phyloP scores from a whole-genome alignment of 345 rosid species.

The Turnera subulata region DNA sequence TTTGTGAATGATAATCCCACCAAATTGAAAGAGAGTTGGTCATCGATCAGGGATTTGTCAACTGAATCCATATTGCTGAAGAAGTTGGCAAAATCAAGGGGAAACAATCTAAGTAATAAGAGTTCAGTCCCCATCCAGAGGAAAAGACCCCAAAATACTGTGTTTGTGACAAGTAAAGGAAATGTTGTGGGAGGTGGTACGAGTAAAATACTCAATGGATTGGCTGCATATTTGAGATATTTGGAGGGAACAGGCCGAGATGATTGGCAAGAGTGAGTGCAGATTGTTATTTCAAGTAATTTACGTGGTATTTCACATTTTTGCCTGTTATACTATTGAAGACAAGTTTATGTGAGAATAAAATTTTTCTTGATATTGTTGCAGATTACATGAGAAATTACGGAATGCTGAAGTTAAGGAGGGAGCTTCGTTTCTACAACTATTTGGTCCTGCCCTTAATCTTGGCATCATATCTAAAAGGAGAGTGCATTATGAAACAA shows the following conservation, averaged over 20 bases:
- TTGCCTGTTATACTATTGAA: too few relatives aligned
- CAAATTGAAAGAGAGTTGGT: slow-evolving; percentile 44
- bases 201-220: slow-evolving; percentile 47
- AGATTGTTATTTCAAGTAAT: slow-evolving; percentile 8
- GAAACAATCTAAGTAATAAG: slow-evolving; percentile 16
- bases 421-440: slow-evolving; percentile 72
- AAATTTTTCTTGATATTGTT: slow-evolving; percentile 16
- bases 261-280: slow-evolving; percentile 90
- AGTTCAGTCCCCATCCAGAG: slow-evolving; percentile 14
- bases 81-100: slow-evolving; percentile 27
- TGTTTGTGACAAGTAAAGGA: slow-evolving; percentile 49
- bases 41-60: slow-evolving; percentile 41
- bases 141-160: slow-evolving; percentile 48
- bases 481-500: slow-evolving; percentile 65
- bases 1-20: slow-evolving; percentile 38
- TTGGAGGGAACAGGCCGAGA: slow-evolving; percentile 81
- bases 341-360: too few relatives aligned
- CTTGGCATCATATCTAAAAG: slow-evolving; percentile 87
- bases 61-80: slow-evolving; percentile 45
- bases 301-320: background rate
- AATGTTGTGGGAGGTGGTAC: slow-evolving; percentile 75
- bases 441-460: slow-evolving; percentile 67
- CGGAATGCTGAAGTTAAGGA: slow-evolving; percentile 58
- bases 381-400: slow-evolving; percentile 66
- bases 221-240: slow-evolving; percentile 81